A percentile compares a stretch with the other conserved stretches of the same genome.
These are phyloP conservation scores for Eucalyptus marginata DNA, from an alignment of 345 rosid species.

Conservation along the genomic window DNA sequence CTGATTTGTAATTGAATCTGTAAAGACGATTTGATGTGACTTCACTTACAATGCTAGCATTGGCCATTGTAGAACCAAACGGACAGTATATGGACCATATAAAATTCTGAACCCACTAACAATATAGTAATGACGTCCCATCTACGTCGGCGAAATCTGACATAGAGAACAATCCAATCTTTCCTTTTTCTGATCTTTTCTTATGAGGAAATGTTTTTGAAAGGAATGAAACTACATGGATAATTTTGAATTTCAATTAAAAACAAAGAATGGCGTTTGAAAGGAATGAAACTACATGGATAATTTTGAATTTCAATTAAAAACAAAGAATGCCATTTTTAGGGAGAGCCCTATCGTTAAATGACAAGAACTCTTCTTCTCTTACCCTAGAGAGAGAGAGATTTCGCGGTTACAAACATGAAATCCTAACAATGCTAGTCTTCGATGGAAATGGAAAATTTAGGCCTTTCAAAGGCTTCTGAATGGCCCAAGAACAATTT, in stretches of 20 bases:
- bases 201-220: background rate
- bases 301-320: background rate
- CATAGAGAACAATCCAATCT: background rate
- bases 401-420: background rate
- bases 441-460: background rate
- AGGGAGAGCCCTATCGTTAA: background rate
- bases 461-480: background rate
- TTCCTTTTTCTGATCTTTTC: background rate
- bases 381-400: background rate
- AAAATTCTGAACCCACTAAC: background rate
- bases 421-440: background rate
- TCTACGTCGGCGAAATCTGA: background rate
- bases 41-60: background rate
- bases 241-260: background rate
- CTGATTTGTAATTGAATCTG: background rate
- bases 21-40: background rate
- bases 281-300: background rate
- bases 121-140: background rate
- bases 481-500: background rate
- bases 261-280: background rate
- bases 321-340: background rate
- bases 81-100: background rate
- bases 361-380: background rate
- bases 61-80: background rate
- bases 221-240: background rate